Evolutionary conservation across 768 basidiomycete genomes (phyloP).

Genomic region (Xanthoconium purpureum): DNA sequence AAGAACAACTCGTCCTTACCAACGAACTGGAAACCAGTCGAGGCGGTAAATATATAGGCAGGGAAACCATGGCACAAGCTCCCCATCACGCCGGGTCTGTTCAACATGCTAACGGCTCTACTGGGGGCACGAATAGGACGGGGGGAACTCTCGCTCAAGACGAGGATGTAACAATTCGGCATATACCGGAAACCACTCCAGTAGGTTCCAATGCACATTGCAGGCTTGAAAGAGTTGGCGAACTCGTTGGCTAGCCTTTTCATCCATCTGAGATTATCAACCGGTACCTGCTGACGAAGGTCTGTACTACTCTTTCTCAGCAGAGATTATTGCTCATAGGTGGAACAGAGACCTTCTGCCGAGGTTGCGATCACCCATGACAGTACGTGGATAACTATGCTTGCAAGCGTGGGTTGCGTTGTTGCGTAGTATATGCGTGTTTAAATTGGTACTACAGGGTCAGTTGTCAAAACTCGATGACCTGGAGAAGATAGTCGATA

Average conservation of each 20-base stretch:
- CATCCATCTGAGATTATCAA: not conserved
- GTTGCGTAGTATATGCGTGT: not conserved
- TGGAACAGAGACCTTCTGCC: not conserved
- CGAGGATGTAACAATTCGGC: not conserved
- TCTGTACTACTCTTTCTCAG: not conserved
- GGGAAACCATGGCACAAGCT: not conserved
- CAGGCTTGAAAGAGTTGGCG: not conserved
- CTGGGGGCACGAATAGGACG: not conserved
- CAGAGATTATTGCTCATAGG: not conserved
- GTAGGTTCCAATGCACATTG: not conserved
- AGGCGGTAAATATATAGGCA: not conserved
- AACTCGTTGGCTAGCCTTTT: not conserved
- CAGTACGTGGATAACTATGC: not conserved
- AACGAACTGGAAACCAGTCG: not conserved
- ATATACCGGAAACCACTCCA: not conserved
- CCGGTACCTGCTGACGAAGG: not conserved
- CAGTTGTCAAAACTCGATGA: not conserved
- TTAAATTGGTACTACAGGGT: not conserved
- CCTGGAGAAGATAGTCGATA: not conserved
- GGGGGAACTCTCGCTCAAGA: not conserved
- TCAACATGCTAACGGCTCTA: not conserved
- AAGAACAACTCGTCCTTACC: not conserved
- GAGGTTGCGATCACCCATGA: not conserved
- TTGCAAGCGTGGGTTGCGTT: not conserved
- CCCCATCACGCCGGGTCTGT: not conserved